phyloP scores from a whole-genome alignment of 371 early-diverging fungal genomes.

The Funneliformis caledonium region DNA sequence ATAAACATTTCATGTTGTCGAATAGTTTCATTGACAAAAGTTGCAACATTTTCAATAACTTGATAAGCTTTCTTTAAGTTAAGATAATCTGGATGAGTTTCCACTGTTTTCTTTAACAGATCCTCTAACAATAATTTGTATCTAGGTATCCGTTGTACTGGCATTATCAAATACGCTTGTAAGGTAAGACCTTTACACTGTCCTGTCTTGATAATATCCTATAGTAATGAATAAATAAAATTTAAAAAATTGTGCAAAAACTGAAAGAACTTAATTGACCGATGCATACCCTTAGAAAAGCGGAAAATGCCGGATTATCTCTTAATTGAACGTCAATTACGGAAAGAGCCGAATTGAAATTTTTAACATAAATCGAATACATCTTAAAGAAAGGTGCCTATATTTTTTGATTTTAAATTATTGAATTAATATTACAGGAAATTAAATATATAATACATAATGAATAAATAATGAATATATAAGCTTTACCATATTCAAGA shows the following conservation, averaged over 20 bases:
- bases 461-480: not conserved
- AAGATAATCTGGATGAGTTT: constrained; percentile 65
- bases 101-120: constrained; percentile 64
- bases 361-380: constrained; percentile 68
- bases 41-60: constrained; percentile 63
- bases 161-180: constrained; percentile 78
- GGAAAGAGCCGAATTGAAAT: constrained; percentile 49
- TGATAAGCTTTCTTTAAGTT: constrained; percentile 60
- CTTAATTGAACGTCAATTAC: constrained; percentile 49
- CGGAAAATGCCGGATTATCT: constrained; percentile 48
- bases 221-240: not conserved
- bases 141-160: constrained; percentile 85
- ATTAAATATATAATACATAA: not conserved
- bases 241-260: not conserved
- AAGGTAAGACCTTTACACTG: constrained; percentile 68
- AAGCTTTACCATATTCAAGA: constrained; percentile 55
- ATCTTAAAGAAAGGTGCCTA: constrained; percentile 71
- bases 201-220: constrained; percentile 48
- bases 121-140: constrained; percentile 77
- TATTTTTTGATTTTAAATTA: constrained; percentile 9
- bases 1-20: constrained; percentile 73
- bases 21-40: constrained; percentile 75
- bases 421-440: not conserved
- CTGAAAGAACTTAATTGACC: constrained; percentile 48
- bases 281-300: constrained; percentile 50